phyloP scores from a whole-genome alignment of 2,329 filamentous ascomycete species.

The Penicillium sp. region DNA sequence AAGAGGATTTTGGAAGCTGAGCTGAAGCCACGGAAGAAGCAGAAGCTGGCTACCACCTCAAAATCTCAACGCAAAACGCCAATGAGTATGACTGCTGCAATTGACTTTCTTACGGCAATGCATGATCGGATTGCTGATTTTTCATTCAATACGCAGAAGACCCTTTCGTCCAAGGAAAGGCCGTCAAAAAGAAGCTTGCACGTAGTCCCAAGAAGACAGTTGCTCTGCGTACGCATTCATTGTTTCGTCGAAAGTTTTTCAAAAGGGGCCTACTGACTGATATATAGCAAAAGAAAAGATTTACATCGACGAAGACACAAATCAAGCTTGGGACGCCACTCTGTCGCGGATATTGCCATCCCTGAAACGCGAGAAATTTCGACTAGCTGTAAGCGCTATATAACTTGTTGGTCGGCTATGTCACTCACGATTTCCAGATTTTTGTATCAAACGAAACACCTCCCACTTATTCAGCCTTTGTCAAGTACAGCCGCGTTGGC shows the following conservation, averaged over 20 bases:
- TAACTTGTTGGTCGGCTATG: too few species aligned
- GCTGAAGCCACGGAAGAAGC: conserved; percentile 2
- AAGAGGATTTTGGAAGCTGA: conserved; percentile 40
- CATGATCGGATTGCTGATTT: neutral
- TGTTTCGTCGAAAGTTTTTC: neutral
- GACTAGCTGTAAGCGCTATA: conserved; percentile 53
- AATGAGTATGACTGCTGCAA: neutral
- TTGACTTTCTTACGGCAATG: neutral
- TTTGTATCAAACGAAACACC: conserved; percentile 65
- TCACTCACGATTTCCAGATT: conserved; percentile 49
- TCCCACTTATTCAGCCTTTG: conserved; percentile 61
- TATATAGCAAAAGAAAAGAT: conserved; percentile 42
- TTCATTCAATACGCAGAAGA: neutral
- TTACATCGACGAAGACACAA: conserved; percentile 61
- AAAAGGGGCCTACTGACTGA: neutral
- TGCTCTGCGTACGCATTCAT: neutral
- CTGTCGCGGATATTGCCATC: conserved; percentile 56
- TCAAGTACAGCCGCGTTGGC: conserved; percentile 45
- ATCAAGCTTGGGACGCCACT: conserved; percentile 65
- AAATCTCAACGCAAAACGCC: neutral
- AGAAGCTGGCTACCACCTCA: neutral
- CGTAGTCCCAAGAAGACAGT: neutral
- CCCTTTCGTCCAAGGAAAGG: neutral
- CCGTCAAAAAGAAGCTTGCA: neutral
- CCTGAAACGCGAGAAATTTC: conserved; percentile 57